These are phyloP conservation scores for Drosera capensis DNA, from an alignment of 148 eudicot species.

Conservation along the genomic window DNA sequence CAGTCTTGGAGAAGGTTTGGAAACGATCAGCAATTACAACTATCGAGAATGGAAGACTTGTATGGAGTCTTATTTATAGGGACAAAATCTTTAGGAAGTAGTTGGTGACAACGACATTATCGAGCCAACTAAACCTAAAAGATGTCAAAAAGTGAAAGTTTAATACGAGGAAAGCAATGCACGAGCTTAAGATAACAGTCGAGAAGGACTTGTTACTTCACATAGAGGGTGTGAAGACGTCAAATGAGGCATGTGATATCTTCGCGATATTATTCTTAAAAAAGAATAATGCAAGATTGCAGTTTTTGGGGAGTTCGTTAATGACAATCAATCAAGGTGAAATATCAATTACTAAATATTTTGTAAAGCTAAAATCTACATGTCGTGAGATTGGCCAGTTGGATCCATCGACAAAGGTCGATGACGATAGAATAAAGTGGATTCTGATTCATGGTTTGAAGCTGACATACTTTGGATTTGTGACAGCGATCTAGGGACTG, in stretches of 20 bases:
- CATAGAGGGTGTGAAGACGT: slow-evolving; percentile 1
- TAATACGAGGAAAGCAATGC: slow-evolving; percentile 1
- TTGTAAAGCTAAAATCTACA: not conserved
- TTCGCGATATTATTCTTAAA: not conserved
- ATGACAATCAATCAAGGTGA: not conserved
- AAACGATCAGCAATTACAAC: not conserved
- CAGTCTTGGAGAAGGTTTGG: no score
- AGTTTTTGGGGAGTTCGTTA: not conserved
- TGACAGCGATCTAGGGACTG: slow-evolving; percentile 5
- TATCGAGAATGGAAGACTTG: not conserved
- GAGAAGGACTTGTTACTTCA: not conserved
- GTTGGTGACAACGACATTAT: not conserved
- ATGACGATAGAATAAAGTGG: slow-evolving; percentile 4
- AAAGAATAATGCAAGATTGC: not conserved
- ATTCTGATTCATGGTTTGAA: slow-evolving; percentile 9
- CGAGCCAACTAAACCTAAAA: not conserved
- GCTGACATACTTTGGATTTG: slow-evolving; percentile 1
- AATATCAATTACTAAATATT: not conserved
- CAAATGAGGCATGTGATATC: slow-evolving; percentile 6
- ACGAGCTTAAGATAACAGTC: not conserved
- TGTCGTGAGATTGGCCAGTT: not conserved
- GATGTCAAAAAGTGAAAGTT: not conserved
- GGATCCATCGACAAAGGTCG: not conserved
- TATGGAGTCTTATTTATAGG: not conserved
- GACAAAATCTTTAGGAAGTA: not conserved